phyloP scores from a whole-genome alignment of 2,329 filamentous ascomycete genomes.

The Neopestalotiopsis clavispora region DNA sequence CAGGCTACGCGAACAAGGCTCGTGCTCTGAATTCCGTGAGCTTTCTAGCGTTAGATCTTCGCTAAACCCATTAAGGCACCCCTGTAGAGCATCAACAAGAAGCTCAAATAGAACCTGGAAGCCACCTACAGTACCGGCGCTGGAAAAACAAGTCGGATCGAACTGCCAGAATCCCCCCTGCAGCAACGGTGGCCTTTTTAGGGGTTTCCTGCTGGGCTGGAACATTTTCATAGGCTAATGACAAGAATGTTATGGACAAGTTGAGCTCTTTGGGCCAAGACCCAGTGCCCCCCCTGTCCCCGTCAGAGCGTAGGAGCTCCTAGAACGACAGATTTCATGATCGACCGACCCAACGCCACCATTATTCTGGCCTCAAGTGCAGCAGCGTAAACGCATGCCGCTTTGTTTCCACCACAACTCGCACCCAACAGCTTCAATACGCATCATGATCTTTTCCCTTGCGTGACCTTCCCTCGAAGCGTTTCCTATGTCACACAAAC shows the following conservation, averaged over 20 bases:
- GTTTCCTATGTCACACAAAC: conserved; percentile 12
- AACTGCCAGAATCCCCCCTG: neutral
- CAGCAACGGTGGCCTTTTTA: neutral
- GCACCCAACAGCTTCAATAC: neutral
- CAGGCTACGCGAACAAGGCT: neutral
- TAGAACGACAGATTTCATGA: conserved; percentile 3
- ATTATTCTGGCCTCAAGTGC: neutral
- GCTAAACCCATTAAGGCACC: neutral
- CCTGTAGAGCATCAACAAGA: neutral
- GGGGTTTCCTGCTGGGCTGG: neutral
- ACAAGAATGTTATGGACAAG: neutral
- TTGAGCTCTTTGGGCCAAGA: neutral
- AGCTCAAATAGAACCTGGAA: neutral
- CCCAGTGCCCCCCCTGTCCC: neutral
- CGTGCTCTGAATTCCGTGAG: neutral
- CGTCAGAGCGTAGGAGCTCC: neutral
- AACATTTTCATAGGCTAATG: neutral
- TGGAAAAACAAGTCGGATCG: conserved; percentile 11
- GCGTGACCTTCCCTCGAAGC: conserved; percentile 1
- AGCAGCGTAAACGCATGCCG: neutral
- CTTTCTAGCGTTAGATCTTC: neutral
- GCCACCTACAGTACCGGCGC: neutral
- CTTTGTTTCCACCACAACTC: conserved; percentile 6
- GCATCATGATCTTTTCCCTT: neutral
- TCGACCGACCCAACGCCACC: neutral